A percentile compares a stretch with the other conserved stretches of the same genome.
Conservation (phyloP, 1,139 yeast genomes). For the Yamadazyma mexicana region DNA sequence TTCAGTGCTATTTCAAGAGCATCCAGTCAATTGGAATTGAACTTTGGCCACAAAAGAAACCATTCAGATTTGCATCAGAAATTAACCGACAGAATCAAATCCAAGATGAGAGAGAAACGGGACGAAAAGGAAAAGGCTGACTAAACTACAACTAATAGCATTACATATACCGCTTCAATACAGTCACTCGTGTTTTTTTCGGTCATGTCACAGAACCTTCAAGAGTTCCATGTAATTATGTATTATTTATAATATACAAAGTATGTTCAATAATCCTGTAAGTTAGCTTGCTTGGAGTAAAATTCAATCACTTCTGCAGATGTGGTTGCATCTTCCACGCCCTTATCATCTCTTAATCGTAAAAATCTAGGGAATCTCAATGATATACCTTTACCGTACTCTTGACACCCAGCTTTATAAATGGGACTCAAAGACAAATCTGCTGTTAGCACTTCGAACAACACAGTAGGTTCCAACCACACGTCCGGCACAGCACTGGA, state of each 20-base stretch:
- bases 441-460: conserved; percentile 93
- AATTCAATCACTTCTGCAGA: conserved; percentile 90
- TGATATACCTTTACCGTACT: conserved; percentile 85
- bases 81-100: conserved; percentile 37
- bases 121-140: conserved; percentile 14
- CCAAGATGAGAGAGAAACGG: conserved; percentile 36
- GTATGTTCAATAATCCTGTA: conserved; percentile 12
- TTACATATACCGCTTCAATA: no score
- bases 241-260: background rate
- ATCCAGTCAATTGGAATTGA: conserved; percentile 35
- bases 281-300: conserved; percentile 71
- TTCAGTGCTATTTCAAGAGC: conserved; percentile 19
- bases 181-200: no score
- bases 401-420: conserved; percentile 81
- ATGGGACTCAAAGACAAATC: conserved; percentile 91
- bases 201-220: no score
- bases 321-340: conserved; percentile 84
- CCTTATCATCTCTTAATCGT: conserved; percentile 83
- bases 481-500: conserved; percentile 81
- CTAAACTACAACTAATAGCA: no score
- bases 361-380: conserved; percentile 89
- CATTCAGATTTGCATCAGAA: conserved; percentile 16
- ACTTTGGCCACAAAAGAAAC: conserved; percentile 21
- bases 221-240: no score
- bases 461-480: conserved; percentile 88